phyloP scores from a whole-genome alignment of 2,329 filamentous ascomycete species.

The Cladosporium cucumerinum region DNA sequence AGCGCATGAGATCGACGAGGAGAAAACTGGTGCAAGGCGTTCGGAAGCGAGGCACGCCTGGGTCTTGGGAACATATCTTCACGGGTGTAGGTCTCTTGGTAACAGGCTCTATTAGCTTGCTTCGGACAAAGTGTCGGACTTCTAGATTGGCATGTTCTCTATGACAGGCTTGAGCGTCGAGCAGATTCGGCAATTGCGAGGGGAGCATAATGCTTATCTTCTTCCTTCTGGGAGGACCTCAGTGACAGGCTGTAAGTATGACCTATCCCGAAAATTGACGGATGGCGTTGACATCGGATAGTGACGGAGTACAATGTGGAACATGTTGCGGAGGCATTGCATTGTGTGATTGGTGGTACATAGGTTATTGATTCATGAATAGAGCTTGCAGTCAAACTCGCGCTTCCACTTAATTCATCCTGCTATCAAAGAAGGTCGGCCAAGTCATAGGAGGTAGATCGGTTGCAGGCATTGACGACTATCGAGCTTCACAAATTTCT shows the following conservation, averaged over 20 bases:
- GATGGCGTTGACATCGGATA: no score
- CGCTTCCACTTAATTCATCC: no score
- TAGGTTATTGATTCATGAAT: no score
- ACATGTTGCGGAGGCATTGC: constrained; percentile 77
- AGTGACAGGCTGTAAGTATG: constrained; percentile 84
- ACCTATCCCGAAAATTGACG: no score
- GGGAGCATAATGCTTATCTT: constrained; percentile 93
- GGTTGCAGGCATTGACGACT: no score
- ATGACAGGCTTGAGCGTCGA: constrained; percentile 86
- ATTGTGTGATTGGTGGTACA: no score
- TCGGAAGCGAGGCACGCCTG: constrained; percentile 75
- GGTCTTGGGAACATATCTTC: constrained; percentile 81
- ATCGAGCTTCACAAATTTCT: no score
- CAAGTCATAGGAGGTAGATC: no score
- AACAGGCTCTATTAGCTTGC: no score
- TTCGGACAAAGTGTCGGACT: constrained; percentile 54
- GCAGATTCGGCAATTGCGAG: constrained; percentile 83
- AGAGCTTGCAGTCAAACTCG: no score
- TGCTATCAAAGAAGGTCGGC: no score
- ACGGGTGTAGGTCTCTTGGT: no score
- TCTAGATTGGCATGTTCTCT: constrained; percentile 96
- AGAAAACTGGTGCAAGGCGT: constrained; percentile 69
- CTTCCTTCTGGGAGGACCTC: constrained; percentile 92
- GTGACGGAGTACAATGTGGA: constrained; percentile 63
- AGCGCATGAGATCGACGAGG: constrained; percentile 85